These are phyloP conservation scores for Areca catechu DNA, from an alignment of 176 grass and related monocot genomes.

Conservation along the genomic window DNA sequence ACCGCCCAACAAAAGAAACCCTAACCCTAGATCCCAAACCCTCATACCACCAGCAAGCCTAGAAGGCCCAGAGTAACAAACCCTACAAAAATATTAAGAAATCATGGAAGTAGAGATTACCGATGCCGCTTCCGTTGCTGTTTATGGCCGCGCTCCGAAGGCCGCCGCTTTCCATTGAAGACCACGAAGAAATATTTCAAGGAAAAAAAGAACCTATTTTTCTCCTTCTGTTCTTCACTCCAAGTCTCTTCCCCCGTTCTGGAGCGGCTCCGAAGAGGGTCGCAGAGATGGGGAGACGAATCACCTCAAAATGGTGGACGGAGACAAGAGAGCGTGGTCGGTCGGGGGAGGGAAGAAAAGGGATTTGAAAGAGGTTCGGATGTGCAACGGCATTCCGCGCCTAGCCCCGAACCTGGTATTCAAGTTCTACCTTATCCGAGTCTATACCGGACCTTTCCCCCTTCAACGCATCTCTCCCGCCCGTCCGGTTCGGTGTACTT, in stretches of 20 bases:
- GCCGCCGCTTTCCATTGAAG: not conserved
- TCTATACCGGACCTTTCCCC: too few relatives aligned
- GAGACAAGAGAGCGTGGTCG: too few relatives aligned
- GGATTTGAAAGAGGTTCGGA: too few relatives aligned
- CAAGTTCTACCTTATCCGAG: too few relatives aligned
- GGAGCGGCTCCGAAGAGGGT: too few relatives aligned
- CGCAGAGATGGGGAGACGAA: too few relatives aligned
- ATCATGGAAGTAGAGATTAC: not conserved
- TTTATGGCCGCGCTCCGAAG: not conserved
- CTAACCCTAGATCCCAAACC: not conserved
- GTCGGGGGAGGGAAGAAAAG: too few relatives aligned
- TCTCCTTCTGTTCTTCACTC: not conserved
- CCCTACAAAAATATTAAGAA: not conserved
- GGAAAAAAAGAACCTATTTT: not conserved
- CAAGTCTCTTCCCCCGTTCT: not conserved
- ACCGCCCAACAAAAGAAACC: not conserved
- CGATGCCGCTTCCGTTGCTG: not conserved
- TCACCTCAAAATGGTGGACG: too few relatives aligned
- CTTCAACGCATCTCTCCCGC: too few relatives aligned
- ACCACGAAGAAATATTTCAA: not conserved
- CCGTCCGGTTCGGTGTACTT: too few relatives aligned
- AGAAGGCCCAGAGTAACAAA: not conserved
- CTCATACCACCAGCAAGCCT: not conserved
- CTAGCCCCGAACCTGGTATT: too few relatives aligned
- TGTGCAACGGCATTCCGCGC: too few relatives aligned